Conservation (phyloP, 2,329 filamentous ascomycete genomes). For the Sphaerulina vaccinii region DNA sequence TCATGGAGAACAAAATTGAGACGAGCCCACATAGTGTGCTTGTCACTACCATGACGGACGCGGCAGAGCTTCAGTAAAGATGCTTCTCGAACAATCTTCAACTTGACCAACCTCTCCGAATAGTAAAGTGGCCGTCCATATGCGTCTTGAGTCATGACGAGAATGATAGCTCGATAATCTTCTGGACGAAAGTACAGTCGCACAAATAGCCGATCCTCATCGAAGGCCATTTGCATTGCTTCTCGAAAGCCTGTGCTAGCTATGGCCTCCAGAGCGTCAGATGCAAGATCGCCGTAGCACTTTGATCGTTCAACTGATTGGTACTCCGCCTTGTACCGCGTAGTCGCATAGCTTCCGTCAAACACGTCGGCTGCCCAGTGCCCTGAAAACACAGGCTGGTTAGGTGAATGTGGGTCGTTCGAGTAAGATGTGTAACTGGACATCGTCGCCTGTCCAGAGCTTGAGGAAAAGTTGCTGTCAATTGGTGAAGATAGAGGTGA, state of each 20-base stretch:
- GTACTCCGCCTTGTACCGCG: conserved; percentile 36
- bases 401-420: conserved; percentile 16
- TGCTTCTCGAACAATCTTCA: conserved; percentile 43
- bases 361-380: conserved; percentile 49
- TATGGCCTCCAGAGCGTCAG: conserved; percentile 25
- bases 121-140: conserved; percentile 44
- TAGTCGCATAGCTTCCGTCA: conserved; percentile 42
- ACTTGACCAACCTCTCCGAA: conserved; percentile 52
- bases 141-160: conserved; percentile 50
- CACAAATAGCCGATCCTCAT: conserved; percentile 42
- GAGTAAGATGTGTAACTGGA: conserved; percentile 35
- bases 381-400: conserved; percentile 18
- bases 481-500: conserved; percentile 39
- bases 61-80: conserved; percentile 42
- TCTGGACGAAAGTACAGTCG: conserved; percentile 48
- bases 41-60: conserved; percentile 19
- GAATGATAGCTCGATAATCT: conserved; percentile 55
- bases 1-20: conserved; percentile 57
- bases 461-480: conserved; percentile 38
- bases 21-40: conserved; percentile 50
- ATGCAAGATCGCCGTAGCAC: conserved; percentile 26
- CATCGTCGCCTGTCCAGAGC: conserved; percentile 44
- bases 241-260: conserved; percentile 42
- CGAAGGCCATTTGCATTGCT: conserved; percentile 47
- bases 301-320: conserved; percentile 23